A percentile compares a stretch with the other conserved stretches of the same genome.
phyloP scores from a whole-genome alignment of 2,329 filamentous ascomycete species.

The Trichoderma sp. region DNA sequence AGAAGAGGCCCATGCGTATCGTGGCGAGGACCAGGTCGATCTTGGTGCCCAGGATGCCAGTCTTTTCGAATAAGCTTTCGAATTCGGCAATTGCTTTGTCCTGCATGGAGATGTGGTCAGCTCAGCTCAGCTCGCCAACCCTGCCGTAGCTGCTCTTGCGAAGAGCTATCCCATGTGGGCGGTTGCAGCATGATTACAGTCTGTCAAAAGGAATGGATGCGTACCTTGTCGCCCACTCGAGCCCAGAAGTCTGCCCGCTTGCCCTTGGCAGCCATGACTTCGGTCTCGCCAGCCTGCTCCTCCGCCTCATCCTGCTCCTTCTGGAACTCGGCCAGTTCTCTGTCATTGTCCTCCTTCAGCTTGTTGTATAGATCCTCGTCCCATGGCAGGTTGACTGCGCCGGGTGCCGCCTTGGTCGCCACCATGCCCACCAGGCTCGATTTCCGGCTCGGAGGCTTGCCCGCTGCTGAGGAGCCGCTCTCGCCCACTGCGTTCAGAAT shows the following conservation, averaged over 20 bases:
- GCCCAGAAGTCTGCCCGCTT: slow-evolving; percentile 98
- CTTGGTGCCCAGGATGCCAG: slow-evolving; percentile 93
- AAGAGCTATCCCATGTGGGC: not conserved
- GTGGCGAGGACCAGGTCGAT: slow-evolving; percentile 97
- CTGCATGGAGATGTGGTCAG: slow-evolving; percentile 49
- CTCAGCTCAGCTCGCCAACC: not conserved
- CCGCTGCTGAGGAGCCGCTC: slow-evolving; percentile 51
- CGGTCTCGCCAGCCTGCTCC: slow-evolving; percentile 94
- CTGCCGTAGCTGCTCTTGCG: not conserved
- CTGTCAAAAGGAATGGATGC: slow-evolving; percentile 25
- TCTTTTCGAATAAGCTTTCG: slow-evolving; percentile 95
- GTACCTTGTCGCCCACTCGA: slow-evolving; percentile 91
- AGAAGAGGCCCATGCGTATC: slow-evolving; percentile 94
- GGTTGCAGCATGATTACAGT: not conserved
- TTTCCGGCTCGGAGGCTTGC: slow-evolving; percentile 68
- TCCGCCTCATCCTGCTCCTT: slow-evolving; percentile 92
- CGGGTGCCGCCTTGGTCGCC: slow-evolving; percentile 68
- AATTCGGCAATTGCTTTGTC: slow-evolving; percentile 93
- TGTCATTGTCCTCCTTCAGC: slow-evolving; percentile 76
- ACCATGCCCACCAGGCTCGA: slow-evolving; percentile 75
- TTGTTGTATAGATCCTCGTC: slow-evolving; percentile 85
- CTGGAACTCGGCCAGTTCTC: slow-evolving; percentile 74
- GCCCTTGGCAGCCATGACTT: slow-evolving; percentile 87
- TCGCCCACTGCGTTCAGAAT: slow-evolving; percentile 79
- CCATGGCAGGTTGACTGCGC: slow-evolving; percentile 77